phyloP scores from a whole-genome alignment of 495 filamentous ascomycete genomes.

The Podospora tetraspora region DNA sequence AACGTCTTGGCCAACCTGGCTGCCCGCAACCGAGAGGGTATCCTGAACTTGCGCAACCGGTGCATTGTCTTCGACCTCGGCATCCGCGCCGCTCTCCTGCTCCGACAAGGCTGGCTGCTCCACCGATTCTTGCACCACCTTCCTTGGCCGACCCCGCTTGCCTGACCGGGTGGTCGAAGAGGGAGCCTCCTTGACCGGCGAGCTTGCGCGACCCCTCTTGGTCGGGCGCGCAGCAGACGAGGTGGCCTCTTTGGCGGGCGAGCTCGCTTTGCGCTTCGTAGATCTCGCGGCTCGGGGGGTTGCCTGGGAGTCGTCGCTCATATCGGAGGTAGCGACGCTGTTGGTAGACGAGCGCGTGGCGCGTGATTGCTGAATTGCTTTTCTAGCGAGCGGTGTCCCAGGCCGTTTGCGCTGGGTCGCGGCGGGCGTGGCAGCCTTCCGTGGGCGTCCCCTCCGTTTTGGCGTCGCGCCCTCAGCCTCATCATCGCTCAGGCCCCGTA shows the following conservation, averaged over 20 bases:
- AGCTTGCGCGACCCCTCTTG: slow-evolving; percentile 30
- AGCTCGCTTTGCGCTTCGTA: slow-evolving; percentile 30
- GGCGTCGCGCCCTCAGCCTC: slow-evolving; percentile 39
- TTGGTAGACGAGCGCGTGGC: slow-evolving; percentile 15
- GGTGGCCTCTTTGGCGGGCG: slow-evolving; percentile 20
- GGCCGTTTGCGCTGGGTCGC: slow-evolving; percentile 39
- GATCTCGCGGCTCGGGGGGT: slow-evolving; percentile 23
- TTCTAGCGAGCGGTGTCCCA: slow-evolving; percentile 29
- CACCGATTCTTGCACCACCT: slow-evolving; percentile 14
- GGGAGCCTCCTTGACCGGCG: slow-evolving; percentile 19
- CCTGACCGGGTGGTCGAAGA: slow-evolving; percentile 8
- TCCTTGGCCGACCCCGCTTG: slow-evolving; percentile 32
- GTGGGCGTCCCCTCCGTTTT: slow-evolving; percentile 32
- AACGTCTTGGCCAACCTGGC: neutral
- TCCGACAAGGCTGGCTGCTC: slow-evolving; percentile 17
- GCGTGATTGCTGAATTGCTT: slow-evolving; percentile 7
- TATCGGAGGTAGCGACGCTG: slow-evolving; percentile 21
- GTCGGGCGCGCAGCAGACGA: slow-evolving; percentile 5
- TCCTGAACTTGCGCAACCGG: slow-evolving; percentile 12
- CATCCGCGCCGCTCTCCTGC: slow-evolving; percentile 17
- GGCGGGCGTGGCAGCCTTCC: slow-evolving; percentile 37
- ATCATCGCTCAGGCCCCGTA: slow-evolving; percentile 45
- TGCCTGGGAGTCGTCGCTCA: slow-evolving; percentile 12
- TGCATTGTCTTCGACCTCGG: slow-evolving; percentile 16
- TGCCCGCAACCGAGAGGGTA: slow-evolving; percentile 6